Conservation (phyloP, 306 rosid genomes). For the Cajanus cajan region DNA sequence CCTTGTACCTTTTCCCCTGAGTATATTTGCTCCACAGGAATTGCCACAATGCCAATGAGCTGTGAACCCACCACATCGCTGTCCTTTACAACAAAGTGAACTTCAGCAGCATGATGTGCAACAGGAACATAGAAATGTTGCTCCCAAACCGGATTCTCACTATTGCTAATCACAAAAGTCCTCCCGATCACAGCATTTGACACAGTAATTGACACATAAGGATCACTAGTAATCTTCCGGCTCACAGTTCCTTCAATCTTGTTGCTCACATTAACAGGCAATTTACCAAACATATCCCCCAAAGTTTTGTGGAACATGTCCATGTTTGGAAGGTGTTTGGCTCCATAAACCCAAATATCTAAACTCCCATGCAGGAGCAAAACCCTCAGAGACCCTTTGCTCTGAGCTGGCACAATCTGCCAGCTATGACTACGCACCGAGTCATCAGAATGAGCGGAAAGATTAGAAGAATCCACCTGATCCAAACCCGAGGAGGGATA, state of each 20-base stretch:
- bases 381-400: slow-evolving; percentile 66
- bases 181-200: slow-evolving; percentile 81
- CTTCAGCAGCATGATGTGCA: slow-evolving; percentile 83
- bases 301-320: slow-evolving; percentile 95
- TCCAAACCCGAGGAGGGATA: slow-evolving; percentile 49
- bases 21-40: slow-evolving; percentile 78
- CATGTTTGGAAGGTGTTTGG: slow-evolving; percentile 86
- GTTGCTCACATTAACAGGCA: slow-evolving; percentile 56
- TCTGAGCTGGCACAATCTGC: slow-evolving; percentile 67
- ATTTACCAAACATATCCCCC: slow-evolving; percentile 63
- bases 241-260: slow-evolving; percentile 60
- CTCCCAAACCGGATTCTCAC: slow-evolving; percentile 86
- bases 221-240: slow-evolving; percentile 84
- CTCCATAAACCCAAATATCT: slow-evolving; percentile 75
- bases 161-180: slow-evolving; percentile 90
- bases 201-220: slow-evolving; percentile 80
- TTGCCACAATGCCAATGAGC: slow-evolving; percentile 71
- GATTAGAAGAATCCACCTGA: slow-evolving; percentile 23
- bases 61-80: slow-evolving; percentile 96
- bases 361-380: slow-evolving; percentile 87
- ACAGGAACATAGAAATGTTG: slow-evolving; percentile 86
- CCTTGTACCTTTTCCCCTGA: slow-evolving; percentile 68
- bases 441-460: slow-evolving; percentile 47
- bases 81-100: slow-evolving; percentile 86
- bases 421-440: slow-evolving; percentile 50